phyloP scores from a whole-genome alignment of 2,329 filamentous ascomycete genomes.

The Fusarium camptoceras region DNA sequence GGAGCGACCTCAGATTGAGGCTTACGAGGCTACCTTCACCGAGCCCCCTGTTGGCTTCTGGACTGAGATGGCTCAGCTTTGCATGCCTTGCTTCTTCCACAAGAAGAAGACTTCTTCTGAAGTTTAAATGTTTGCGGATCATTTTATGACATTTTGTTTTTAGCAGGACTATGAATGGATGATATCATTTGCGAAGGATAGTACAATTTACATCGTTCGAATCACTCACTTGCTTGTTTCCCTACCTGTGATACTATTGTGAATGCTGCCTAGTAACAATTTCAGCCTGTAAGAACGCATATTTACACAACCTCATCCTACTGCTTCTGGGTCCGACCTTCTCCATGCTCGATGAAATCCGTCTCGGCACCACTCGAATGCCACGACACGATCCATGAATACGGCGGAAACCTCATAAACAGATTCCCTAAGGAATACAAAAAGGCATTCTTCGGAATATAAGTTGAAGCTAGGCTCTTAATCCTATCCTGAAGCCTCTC shows the following conservation, averaged over 20 bases:
- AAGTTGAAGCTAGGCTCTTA: neutral
- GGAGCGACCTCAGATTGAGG: constrained; percentile 68
- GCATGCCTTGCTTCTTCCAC: constrained; percentile 54
- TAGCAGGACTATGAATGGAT: constrained; percentile 4
- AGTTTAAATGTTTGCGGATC: neutral
- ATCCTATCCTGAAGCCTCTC: neutral
- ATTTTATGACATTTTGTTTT: neutral
- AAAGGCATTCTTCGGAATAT: neutral
- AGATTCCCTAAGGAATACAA: neutral
- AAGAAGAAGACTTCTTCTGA: constrained; percentile 20
- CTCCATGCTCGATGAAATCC: neutral
- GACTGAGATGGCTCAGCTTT: constrained; percentile 60
- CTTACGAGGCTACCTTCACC: constrained; percentile 64
- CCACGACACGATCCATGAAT: neutral
- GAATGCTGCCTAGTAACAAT: too few relatives aligned
- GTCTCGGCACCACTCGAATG: neutral
- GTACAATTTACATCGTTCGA: constrained; percentile 7
- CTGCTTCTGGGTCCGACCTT: neutral
- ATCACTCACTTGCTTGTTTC: neutral
- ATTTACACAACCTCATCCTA: too few relatives aligned
- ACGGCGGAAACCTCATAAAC: neutral
- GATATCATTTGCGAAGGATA: constrained; percentile 12
- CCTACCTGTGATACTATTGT: neutral
- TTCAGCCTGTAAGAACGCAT: too few relatives aligned
- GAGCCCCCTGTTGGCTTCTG: constrained; percentile 64